A percentile compares a stretch with the other conserved stretches of the same genome.
Evolutionary conservation across 2,329 filamentous ascomycete genomes (phyloP).

Genomic region (Dothistroma septosporum): DNA sequence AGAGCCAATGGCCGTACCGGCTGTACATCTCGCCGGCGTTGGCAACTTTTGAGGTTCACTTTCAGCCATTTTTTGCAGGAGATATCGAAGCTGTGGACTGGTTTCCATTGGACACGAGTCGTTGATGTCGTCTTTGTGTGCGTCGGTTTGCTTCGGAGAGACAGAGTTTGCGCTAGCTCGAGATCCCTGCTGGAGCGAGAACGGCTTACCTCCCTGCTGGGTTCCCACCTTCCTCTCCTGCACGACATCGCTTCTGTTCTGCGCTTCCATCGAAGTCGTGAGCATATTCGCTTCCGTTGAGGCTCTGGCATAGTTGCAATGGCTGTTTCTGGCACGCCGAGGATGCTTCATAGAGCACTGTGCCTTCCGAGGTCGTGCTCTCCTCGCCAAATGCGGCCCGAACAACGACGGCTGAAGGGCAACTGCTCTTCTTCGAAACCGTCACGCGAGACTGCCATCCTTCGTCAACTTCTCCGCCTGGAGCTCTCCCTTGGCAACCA

Average conservation of each 20-base stretch:
- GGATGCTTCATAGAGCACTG: not conserved
- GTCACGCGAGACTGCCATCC: not conserved
- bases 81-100: conserved; percentile 29
- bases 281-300: not conserved
- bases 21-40: conserved; percentile 73
- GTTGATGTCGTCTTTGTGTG: too few relatives aligned
- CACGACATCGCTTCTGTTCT: too few relatives aligned
- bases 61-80: conserved; percentile 30
- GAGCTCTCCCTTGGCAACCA: not conserved
- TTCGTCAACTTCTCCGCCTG: not conserved
- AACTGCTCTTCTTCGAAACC: not conserved
- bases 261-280: too few relatives aligned
- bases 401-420: not conserved
- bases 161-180: too few relatives aligned
- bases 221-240: too few relatives aligned
- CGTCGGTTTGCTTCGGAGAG: too few relatives aligned
- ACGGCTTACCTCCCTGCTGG: too few relatives aligned
- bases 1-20: conserved; percentile 34
- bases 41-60: conserved; percentile 33
- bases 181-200: too few relatives aligned
- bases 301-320: not conserved
- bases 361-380: not conserved
- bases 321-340: not conserved
- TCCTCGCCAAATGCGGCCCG: not conserved
- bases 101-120: conserved; percentile 26